phyloP scores from a whole-genome alignment of 805 yeast genomes.

The Metschnikowia proteae region DNA sequence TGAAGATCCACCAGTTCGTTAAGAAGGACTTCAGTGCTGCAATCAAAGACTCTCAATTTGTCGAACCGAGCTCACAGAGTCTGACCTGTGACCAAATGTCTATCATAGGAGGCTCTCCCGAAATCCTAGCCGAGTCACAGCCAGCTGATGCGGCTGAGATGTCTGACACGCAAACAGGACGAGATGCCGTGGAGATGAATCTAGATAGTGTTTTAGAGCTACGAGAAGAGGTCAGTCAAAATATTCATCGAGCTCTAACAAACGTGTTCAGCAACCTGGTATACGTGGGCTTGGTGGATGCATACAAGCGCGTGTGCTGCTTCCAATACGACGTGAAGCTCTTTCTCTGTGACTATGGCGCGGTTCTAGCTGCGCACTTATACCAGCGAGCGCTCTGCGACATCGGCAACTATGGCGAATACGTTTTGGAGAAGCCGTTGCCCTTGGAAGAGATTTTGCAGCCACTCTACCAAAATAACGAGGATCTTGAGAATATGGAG shows the following conservation, averaged over 20 bases:
- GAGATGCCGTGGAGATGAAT: conserved; percentile 40
- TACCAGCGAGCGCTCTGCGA: conserved; percentile 78
- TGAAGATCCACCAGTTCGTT: conserved; percentile 25
- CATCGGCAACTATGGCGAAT: conserved; percentile 74
- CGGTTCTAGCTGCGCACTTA: conserved; percentile 62
- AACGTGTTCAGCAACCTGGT: conserved; percentile 64
- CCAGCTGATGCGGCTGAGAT: neutral
- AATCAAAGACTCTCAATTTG: neutral
- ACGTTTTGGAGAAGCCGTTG: conserved; percentile 22
- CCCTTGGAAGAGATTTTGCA: conserved; percentile 32
- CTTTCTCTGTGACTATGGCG: conserved; percentile 75
- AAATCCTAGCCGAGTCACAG: neutral
- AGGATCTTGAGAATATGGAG: conserved; percentile 17
- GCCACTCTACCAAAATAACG: conserved; percentile 28
- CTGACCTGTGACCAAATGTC: neutral
- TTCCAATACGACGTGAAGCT: conserved; percentile 79
- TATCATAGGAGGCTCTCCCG: neutral
- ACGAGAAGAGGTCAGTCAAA: conserved; percentile 44
- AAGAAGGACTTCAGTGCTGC: conserved; percentile 6
- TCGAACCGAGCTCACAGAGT: neutral
- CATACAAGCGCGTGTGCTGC: conserved; percentile 64
- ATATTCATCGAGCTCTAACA: conserved; percentile 53
- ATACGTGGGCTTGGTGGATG: conserved; percentile 82
- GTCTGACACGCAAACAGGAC: neutral
- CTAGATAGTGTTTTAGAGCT: conserved; percentile 60